Conservation (phyloP, 352 stramenopile species). For the Phytopythium helicoides region DNA sequence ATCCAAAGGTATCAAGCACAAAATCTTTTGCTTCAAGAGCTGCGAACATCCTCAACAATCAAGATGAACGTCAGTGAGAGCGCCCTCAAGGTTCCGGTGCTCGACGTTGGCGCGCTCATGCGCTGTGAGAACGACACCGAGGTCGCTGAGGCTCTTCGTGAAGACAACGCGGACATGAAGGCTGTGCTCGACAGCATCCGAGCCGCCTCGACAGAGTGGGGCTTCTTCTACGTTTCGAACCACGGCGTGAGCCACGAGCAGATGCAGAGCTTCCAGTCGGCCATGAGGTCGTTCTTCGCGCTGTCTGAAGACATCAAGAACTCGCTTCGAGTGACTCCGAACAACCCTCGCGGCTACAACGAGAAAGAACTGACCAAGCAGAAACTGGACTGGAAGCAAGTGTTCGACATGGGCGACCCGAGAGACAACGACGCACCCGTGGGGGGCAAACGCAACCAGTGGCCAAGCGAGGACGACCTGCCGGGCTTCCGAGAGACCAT, state of each 20-base stretch:
- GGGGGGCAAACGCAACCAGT: slow-evolving; percentile 79
- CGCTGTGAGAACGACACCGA: slow-evolving; percentile 11
- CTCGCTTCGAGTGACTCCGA: slow-evolving; percentile 47
- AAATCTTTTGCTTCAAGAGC: too few relatives aligned
- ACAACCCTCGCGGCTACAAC: slow-evolving; percentile 86
- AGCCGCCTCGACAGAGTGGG: slow-evolving; percentile 60
- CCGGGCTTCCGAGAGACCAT: slow-evolving; percentile 38
- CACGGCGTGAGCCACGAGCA: slow-evolving; percentile 51
- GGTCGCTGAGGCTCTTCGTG: slow-evolving; percentile 9
- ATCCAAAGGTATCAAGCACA: too few relatives aligned
- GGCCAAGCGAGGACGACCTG: slow-evolving; percentile 24
- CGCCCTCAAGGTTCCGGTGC: slow-evolving; percentile 15
- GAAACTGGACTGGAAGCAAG: slow-evolving; percentile 84
- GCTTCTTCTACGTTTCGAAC: slow-evolving; percentile 89
- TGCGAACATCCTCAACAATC: too few relatives aligned
- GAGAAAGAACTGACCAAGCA: slow-evolving; percentile 91
- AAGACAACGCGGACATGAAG: too few relatives aligned
- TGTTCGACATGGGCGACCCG: slow-evolving; percentile 50
- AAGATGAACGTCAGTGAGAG: too few relatives aligned
- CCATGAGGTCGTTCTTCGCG: slow-evolving; percentile 72
- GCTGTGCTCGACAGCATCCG: too few relatives aligned
- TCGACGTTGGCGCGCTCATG: slow-evolving; percentile 30
- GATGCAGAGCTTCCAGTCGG: slow-evolving; percentile 42
- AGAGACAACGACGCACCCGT: too few relatives aligned
- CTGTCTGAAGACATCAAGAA: slow-evolving; percentile 54